Evolutionary conservation across 805 yeast species (phyloP).

Genomic region (Kazachstania psychrophila): DNA sequence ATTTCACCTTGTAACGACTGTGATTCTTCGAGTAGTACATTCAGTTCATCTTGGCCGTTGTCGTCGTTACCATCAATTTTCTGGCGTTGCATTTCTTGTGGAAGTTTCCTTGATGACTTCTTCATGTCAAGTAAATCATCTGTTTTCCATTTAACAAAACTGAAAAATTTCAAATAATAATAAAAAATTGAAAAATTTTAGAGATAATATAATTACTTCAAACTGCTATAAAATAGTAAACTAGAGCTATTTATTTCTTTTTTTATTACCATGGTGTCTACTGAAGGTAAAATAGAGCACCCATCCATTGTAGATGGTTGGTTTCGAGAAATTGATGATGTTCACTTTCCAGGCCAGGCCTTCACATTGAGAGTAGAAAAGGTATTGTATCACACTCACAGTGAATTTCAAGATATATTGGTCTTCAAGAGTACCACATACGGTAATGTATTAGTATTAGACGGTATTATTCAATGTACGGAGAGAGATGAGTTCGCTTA

Average conservation of each 20-base stretch:
- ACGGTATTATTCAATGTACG: conserved; percentile 85
- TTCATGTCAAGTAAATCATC: too few species aligned
- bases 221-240: too few species aligned
- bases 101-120: too few species aligned
- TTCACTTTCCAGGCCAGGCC: conserved; percentile 81
- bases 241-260: too few species aligned
- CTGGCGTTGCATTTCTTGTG: too few species aligned
- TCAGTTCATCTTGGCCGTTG: background rate
- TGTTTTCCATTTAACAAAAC: too few species aligned
- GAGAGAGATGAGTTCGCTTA: conserved; percentile 91
- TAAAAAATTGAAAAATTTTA: too few species aligned
- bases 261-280: too few species aligned
- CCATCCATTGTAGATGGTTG: conserved; percentile 49
- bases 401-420: conserved; percentile 72
- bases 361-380: conserved; percentile 54
- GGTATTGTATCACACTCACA: conserved; percentile 56
- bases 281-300: conserved; percentile 7
- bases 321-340: conserved; percentile 70
- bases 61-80: too few species aligned
- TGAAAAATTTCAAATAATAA: too few species aligned
- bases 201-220: too few species aligned
- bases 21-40: conserved; percentile 1
- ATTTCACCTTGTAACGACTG: conserved; percentile 22
- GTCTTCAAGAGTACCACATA: conserved; percentile 66
- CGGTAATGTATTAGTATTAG: conserved; percentile 83